A percentile compares a stretch with the other conserved stretches of the same genome.
Evolutionary conservation across 768 basidiomycete species (phyloP).

Genomic region (Russula sp.): DNA sequence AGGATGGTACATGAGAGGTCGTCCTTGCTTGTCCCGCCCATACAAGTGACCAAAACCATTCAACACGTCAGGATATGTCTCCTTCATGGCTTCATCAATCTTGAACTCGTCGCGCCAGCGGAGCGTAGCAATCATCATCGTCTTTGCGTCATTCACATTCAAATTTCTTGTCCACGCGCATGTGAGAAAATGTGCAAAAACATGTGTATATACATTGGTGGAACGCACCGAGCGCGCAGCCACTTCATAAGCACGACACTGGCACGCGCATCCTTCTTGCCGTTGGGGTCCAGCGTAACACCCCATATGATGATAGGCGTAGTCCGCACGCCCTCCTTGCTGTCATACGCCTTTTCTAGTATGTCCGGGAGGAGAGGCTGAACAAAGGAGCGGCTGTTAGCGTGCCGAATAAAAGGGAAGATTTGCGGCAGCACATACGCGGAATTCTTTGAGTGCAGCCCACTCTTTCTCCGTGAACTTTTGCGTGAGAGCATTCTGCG

Average conservation of each 20-base stretch:
- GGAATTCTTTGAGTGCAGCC: slow-evolving; percentile 59
- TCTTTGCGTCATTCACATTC: slow-evolving; percentile 45
- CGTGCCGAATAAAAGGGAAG: background rate
- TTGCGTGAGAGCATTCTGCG: slow-evolving; percentile 62
- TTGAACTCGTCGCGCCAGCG: slow-evolving; percentile 67
- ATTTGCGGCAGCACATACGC: slow-evolving; percentile 39
- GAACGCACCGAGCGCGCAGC: slow-evolving; percentile 62
- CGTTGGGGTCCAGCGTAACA: slow-evolving; percentile 57
- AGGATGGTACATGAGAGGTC: slow-evolving; percentile 61
- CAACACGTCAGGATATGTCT: slow-evolving; percentile 34
- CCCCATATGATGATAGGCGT: slow-evolving; percentile 64
- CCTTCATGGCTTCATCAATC: slow-evolving; percentile 52
- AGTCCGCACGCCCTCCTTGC: slow-evolving; percentile 46
- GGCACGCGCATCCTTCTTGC: slow-evolving; percentile 50
- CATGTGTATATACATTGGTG: background rate
- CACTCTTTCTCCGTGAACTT: slow-evolving; percentile 70
- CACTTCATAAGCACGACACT: slow-evolving; percentile 82
- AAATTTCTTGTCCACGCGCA: slow-evolving; percentile 38
- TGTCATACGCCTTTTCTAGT: slow-evolving; percentile 54
- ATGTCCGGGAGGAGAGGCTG: slow-evolving; percentile 43
- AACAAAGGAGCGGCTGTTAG: background rate
- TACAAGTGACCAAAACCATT: slow-evolving; percentile 56
- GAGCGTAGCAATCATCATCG: slow-evolving; percentile 65
- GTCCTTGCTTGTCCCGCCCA: slow-evolving; percentile 65
- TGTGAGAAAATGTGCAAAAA: background rate